Evolutionary conservation across 768 basidiomycete genomes (phyloP).

Genomic region (Boletus reticulatus): DNA sequence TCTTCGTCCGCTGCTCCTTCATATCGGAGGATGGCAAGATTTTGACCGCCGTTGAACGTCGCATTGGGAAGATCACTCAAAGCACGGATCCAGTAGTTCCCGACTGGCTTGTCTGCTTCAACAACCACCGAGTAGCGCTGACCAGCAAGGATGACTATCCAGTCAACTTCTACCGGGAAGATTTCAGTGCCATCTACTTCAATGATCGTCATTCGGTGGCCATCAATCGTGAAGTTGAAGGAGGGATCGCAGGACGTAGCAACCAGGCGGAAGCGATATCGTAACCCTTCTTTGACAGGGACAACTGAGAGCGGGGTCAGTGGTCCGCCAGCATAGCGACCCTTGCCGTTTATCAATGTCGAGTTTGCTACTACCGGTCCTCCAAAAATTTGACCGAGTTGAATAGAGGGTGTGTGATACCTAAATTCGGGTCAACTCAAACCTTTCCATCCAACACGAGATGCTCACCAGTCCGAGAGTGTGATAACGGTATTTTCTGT

Average conservation of each 20-base stretch:
- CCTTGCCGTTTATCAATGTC: background rate
- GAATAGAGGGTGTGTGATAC: background rate
- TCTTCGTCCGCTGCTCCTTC: conserved; percentile 41
- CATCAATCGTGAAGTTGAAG: conserved; percentile 4
- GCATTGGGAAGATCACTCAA: conserved; percentile 12
- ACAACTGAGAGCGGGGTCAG: background rate
- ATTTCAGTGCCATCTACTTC: background rate
- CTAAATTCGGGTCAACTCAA: background rate
- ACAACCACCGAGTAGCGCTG: conserved; percentile 4
- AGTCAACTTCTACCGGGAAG: background rate
- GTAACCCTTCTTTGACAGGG: background rate
- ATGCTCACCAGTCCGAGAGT: conserved; percentile 4
- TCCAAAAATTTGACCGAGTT: background rate
- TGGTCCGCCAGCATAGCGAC: conserved; percentile 1
- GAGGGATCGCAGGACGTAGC: background rate
- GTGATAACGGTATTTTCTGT: conserved; percentile 36
- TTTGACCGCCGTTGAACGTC: conserved; percentile 36
- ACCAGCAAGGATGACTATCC: background rate
- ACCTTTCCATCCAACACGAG: background rate
- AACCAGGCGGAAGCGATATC: conserved; percentile 3
- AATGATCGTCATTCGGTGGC: conserved; percentile 6
- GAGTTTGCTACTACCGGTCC: background rate
- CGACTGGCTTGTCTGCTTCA: background rate
- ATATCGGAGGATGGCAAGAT: conserved; percentile 53
- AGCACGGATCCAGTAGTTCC: conserved; percentile 1